Evolutionary conservation across 2,329 filamentous ascomycete species (phyloP), one percentile per base, ranked within the genome.

Genomic region (Cercospora beticola): DNA sequence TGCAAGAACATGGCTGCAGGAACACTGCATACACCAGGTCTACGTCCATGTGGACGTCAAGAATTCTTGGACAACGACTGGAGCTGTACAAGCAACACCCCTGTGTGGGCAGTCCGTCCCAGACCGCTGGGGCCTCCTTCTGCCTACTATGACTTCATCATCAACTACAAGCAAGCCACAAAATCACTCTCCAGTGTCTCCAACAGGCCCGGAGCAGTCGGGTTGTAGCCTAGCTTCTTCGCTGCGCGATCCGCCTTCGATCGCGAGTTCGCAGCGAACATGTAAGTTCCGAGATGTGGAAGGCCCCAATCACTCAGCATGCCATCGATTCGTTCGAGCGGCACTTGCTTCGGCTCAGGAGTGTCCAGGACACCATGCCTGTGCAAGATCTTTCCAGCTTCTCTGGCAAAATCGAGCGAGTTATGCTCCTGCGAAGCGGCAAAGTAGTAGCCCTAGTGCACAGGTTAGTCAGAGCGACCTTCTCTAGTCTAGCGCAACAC

Each of bases 201-300:
- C 68, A 83, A 76, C 62, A 90, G 67, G 26, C 81, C 82, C 31
- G 80, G 81, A 59, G 84, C 78, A 26, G 77, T 79, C 0, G 88
- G 87, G 33, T 82, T 81, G 87, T 88, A 90, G 0, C 84, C 86
- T 5, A 90, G 75, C 64, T 85, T 74, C 69, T 86, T 84, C 14
- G 80, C 82, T 0, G 86, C 86, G 58, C 88, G 80, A 66, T 82
- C 79, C 0, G 87, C 85, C 62, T 79, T 80, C 1, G 84, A 84
- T 36, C 84, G 81, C 1, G 86, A 87, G 68, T 90, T 90, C 5
- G 49, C 49, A 0, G 88, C 88, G 66, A 78, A 81, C 69, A 80
- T 52, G 67, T 81, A 80, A 60, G 76, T 71, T n/a, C 70, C 76
- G 23, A 80, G 58, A 18, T 66, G 60, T 0, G 74, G 75, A 18